Evolutionary conservation across 345 rosid genomes (phyloP).

Genomic region (Gossypium stocksii): DNA sequence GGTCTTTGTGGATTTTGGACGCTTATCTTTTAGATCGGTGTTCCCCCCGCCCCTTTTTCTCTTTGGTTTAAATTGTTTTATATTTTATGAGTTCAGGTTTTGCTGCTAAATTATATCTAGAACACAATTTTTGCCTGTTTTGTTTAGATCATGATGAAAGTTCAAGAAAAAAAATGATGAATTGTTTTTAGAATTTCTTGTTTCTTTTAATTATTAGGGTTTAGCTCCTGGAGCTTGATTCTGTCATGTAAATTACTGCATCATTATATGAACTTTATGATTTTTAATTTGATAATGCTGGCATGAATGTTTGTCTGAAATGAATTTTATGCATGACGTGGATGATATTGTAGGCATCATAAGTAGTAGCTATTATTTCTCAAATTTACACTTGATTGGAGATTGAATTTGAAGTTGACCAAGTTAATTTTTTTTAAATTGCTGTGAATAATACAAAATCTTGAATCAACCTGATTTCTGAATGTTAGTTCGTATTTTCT

Average conservation of each 20-base stretch:
- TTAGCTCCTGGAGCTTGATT: background rate
- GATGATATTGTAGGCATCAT: background rate
- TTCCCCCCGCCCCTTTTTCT: background rate
- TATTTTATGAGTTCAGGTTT: background rate
- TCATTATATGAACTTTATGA: background rate
- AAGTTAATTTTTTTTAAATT: background rate
- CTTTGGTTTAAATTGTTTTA: background rate
- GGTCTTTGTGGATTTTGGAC: background rate
- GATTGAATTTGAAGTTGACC: background rate
- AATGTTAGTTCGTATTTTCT: background rate
- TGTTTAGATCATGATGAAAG: background rate
- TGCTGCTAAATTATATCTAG: background rate
- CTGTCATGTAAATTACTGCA: background rate
- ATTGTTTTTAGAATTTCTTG: background rate
- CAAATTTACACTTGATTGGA: background rate
- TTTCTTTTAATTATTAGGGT: background rate
- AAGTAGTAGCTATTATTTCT: no score
- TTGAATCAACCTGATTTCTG: background rate
- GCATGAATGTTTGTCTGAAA: background rate
- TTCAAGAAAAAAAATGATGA: background rate
- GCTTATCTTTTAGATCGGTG: background rate
- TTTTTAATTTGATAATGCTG: background rate
- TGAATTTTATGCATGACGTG: background rate
- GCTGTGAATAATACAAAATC: background rate
- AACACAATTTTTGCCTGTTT: background rate